phyloP scores from a whole-genome alignment of 2,329 filamentous ascomycete species.

The Pseudogymnoascus verrucosus region DNA sequence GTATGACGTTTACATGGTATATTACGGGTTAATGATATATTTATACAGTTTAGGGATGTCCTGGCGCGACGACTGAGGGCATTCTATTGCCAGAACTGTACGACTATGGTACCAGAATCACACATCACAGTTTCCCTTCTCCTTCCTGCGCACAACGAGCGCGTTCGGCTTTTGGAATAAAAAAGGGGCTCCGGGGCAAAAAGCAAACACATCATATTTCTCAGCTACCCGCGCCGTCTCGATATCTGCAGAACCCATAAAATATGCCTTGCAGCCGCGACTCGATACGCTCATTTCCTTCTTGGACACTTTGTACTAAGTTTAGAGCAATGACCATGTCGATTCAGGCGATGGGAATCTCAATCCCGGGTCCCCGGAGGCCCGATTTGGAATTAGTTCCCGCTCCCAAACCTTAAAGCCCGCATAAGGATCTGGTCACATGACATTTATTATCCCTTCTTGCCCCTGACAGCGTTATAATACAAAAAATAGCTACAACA shows the following conservation, averaged over 20 bases:
- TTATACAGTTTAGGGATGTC: background rate
- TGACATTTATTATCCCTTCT: background rate
- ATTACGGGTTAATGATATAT: background rate
- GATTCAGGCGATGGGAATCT: background rate
- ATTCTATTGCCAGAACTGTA: background rate
- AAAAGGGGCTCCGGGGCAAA: background rate
- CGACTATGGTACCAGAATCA: background rate
- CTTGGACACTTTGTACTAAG: background rate
- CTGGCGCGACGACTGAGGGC: background rate
- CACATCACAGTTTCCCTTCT: background rate
- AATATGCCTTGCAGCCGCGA: background rate
- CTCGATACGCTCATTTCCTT: background rate
- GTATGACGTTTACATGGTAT: background rate
- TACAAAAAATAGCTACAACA: background rate
- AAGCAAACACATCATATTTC: background rate
- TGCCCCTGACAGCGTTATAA: background rate
- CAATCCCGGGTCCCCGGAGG: background rate
- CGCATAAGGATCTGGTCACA: background rate
- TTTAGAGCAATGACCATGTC: constrained; percentile 1
- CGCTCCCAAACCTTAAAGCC: constrained; percentile 5
- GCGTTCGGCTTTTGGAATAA: background rate
- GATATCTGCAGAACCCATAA: background rate
- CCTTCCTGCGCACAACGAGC: background rate
- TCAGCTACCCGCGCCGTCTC: background rate
- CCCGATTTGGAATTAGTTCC: background rate